Base-by-base conservation (phyloP, 2,329 filamentous ascomycete genomes). In the Zymoseptoria tritici region DNA sequence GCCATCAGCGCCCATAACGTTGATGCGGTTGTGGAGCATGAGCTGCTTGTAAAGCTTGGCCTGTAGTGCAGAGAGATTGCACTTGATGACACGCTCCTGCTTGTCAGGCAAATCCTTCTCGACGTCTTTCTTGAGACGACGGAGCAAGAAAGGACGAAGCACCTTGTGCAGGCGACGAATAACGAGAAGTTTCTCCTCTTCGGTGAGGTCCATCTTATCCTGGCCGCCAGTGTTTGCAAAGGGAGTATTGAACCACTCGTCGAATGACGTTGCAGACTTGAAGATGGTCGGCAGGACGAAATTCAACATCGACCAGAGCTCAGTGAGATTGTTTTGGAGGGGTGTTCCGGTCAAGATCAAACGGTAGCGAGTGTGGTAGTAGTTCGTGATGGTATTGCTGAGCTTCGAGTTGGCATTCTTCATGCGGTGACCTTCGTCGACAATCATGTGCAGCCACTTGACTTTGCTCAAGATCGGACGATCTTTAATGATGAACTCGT, bases 361-460 rank as follows among this genome's bases (percentile, higher is more conserved):
- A 68, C 94, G 90, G 80, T 94, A 99, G 13, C 93, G 88, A 29
- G 93, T 97, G 70, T 83, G 88, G 78, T 99, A 99, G 80, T 97
- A 97, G 63, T 91, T 86, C 46, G 93, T 92, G 65, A 99, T 90
- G 4, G 94, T 97, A 66, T 87, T 91, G 75, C 91, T 97, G 68
- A 99, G 83, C 78, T 99, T 99, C 9, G 94, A 99, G 68, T 94
- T 88, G 29, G 90, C 83, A 76, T 99, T 99, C 84, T 99, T 99
- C 94, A 99, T 99, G 74, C 94, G 91, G 76, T 99, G 94, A 78
- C 94, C 94, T 80, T 99, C 94, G 70, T 99, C 94, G 66, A 99
- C 94, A 69, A 99, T 97, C 94, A 99, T 97, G 78, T 99, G 94
- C 70, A 97, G 88, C 94, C 94, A 99, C 78, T 97, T 97, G 78